Evolutionary conservation across 192 early-diverging fungal species (phyloP).

Genomic region (Coemansia nantahalensis): DNA sequence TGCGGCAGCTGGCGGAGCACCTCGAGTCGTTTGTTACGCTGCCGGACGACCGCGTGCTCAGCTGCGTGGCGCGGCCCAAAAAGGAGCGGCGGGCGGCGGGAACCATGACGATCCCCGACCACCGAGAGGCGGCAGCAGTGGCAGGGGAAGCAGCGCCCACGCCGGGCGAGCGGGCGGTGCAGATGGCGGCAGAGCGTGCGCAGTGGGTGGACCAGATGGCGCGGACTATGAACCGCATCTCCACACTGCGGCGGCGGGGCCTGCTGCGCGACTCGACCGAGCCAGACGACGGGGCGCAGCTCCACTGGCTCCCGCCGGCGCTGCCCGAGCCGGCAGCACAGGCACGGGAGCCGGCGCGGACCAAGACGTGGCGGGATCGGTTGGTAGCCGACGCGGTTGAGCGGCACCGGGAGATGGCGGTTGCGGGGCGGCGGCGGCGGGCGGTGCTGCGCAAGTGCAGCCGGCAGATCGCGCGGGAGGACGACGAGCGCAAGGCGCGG

Average conservation of each 20-base stretch:
- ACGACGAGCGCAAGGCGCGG: slow-evolving; percentile 18
- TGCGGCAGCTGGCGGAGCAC: slow-evolving; percentile 14
- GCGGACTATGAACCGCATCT: slow-evolving; percentile 25
- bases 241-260: slow-evolving; percentile 32
- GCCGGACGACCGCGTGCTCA: slow-evolving; percentile 29
- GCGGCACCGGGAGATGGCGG: slow-evolving; percentile 23
- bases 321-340: slow-evolving; percentile 14
- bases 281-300: not conserved
- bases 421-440: slow-evolving; percentile 9
- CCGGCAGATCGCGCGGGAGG: slow-evolving; percentile 19
- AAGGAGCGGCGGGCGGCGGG: slow-evolving; percentile 7
- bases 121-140: not conserved
- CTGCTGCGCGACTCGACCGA: slow-evolving; percentile 32
- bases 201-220: slow-evolving; percentile 29
- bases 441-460: slow-evolving; percentile 19
- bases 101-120: slow-evolving; percentile 8
- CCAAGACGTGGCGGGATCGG: slow-evolving; percentile 20
- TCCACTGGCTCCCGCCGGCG: slow-evolving; percentile 20
- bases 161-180: not conserved
- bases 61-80: slow-evolving; percentile 11
- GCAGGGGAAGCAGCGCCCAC: not conserved
- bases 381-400: slow-evolving; percentile 24
- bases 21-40: slow-evolving; percentile 29
- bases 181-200: slow-evolving; percentile 9
- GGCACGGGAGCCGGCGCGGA: slow-evolving; percentile 17